Conservation (phyloP, 257 asterid species). For the Nemophila menziesii region DNA sequence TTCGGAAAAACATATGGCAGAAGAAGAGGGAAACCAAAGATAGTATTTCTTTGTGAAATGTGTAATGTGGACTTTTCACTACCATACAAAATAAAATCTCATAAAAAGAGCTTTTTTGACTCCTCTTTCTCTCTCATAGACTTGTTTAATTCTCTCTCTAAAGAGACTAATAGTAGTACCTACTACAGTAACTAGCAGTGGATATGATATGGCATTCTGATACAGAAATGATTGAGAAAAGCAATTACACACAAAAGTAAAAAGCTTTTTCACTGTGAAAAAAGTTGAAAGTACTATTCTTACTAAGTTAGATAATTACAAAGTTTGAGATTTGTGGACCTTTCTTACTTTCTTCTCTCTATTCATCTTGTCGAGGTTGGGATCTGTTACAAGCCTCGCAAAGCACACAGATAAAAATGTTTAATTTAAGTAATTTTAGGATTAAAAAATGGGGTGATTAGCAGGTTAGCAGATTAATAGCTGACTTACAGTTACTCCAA, state of each 20-base stretch:
- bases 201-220: too few species aligned
- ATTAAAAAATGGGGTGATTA: conserved; percentile 13
- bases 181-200: too few species aligned
- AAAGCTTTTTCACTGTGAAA: too few species aligned
- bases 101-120: conserved; percentile 22
- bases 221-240: too few species aligned
- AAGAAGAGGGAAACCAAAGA: too few species aligned
- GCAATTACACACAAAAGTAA: too few species aligned
- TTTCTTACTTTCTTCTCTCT: neutral
- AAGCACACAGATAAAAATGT: neutral
- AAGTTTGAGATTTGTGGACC: too few species aligned
- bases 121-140: conserved; percentile 12
- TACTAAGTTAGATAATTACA: too few species aligned
- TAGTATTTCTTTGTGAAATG: too few species aligned
- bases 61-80: conserved; percentile 29
- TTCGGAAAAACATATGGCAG: neutral
- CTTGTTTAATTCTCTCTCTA: conserved; percentile 2
- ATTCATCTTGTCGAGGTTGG: neutral
- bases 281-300: too few species aligned
- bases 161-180: too few species aligned
- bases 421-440: too few species aligned
- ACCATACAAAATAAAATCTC: conserved; percentile 22
- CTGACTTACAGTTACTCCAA: conserved; percentile 51
- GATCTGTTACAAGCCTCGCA: neutral
- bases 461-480: conserved; percentile 32